Evolutionary conservation across 2,329 filamentous ascomycete species (phyloP).

Genomic region (Blastomyces percursus): DNA sequence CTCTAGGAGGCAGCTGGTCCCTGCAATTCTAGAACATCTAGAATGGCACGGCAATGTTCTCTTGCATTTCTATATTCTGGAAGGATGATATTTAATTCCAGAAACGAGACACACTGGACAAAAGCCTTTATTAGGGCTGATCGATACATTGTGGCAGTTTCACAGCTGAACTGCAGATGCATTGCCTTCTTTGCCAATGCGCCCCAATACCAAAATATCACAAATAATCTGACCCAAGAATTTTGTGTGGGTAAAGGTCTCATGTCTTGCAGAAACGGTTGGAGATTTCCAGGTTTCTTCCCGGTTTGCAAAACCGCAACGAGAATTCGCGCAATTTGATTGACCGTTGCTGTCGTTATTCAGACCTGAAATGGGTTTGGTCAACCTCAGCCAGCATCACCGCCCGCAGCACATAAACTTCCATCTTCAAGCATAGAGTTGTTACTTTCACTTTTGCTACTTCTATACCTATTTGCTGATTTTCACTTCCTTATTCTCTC

Average conservation of each 20-base stretch:
- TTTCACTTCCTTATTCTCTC: constrained; percentile 9
- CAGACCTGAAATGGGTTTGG: constrained; percentile 17
- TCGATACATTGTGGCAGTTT: background rate
- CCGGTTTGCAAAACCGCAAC: background rate
- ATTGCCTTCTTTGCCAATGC: background rate
- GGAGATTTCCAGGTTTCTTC: background rate
- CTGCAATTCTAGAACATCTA: background rate
- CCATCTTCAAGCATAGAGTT: constrained; percentile 2
- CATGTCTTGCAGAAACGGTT: background rate
- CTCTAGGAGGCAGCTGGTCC: background rate
- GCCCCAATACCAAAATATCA: background rate
- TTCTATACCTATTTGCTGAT: constrained; percentile 1
- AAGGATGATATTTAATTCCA: background rate
- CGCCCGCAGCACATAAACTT: background rate
- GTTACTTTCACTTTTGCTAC: background rate
- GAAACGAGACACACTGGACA: background rate
- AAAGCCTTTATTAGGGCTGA: background rate
- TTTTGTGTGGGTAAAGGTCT: background rate
- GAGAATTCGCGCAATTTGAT: background rate
- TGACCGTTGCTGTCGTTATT: constrained; percentile 15
- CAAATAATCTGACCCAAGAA: background rate
- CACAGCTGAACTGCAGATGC: background rate
- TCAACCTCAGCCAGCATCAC: constrained; percentile 4
- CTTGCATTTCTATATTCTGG: background rate
- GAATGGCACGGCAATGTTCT: background rate